phyloP scores from a whole-genome alignment of 331 rosid genomes.

The Prunus yedoensis region DNA sequence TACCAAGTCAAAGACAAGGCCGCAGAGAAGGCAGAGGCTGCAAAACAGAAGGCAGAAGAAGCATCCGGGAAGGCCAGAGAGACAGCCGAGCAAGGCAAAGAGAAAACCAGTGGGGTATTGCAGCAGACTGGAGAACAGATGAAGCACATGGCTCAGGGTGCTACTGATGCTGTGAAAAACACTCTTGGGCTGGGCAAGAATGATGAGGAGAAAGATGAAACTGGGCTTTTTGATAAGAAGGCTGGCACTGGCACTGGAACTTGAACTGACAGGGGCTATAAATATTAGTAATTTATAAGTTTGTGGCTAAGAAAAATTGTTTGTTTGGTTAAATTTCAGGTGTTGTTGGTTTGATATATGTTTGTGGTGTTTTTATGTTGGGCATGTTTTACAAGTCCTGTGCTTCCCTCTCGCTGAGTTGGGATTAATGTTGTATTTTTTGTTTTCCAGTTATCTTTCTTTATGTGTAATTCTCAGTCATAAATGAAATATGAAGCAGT shows the following conservation, averaged over 20 bases:
- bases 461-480: too few species aligned
- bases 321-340: not conserved
- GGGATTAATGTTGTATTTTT: not conserved
- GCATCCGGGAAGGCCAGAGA: conserved; percentile 7
- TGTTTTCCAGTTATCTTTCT: not conserved
- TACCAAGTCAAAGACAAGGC: conserved; percentile 13
- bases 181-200: conserved; percentile 32
- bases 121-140: conserved; percentile 53
- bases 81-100: conserved; percentile 26
- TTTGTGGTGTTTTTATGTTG: not conserved
- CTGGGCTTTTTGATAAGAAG: not conserved
- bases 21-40: not conserved
- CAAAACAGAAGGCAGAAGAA: conserved; percentile 15
- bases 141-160: conserved; percentile 37
- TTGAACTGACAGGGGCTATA: too few species aligned
- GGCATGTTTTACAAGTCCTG: conserved; percentile 1
- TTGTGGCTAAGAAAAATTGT: not conserved
- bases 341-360: not conserved
- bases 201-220: not conserved
- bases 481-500: too few species aligned
- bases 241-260: not conserved
- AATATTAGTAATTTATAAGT: too few species aligned
- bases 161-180: conserved; percentile 32
- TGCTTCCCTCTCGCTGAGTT: not conserved
- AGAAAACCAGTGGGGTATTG: conserved; percentile 32